phyloP scores from a whole-genome alignment of 2,329 filamentous ascomycete species.

The Trichoderma endophyticum region DNA sequence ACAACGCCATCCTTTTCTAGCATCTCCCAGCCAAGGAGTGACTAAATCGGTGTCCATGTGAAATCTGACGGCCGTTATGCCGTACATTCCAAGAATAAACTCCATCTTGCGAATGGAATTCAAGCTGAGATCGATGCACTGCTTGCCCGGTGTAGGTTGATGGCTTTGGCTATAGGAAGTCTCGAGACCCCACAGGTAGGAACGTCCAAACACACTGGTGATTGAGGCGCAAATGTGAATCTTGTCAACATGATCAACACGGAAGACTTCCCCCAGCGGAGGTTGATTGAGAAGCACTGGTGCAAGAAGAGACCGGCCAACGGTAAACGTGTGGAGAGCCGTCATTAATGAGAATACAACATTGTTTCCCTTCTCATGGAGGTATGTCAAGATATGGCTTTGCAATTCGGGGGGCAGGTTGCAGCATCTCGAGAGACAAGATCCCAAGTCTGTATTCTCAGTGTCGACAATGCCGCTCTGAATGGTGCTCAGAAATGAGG shows the following conservation, averaged over 20 bases:
- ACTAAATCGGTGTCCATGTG: not conserved
- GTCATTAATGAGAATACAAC: not conserved
- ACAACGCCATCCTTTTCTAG: not conserved
- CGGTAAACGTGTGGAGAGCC: not conserved
- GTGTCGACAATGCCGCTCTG: not conserved
- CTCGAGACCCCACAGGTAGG: not conserved
- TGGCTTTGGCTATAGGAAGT: too few species aligned
- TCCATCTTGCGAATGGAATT: not conserved
- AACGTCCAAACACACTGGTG: not conserved
- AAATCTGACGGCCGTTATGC: not conserved
- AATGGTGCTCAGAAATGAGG: not conserved
- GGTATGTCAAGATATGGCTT: not conserved
- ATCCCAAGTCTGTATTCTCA: not conserved
- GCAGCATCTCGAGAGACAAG: not conserved
- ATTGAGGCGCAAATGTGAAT: not conserved
- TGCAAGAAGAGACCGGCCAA: not conserved
- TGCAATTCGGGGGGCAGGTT: not conserved
- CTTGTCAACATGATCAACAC: not conserved
- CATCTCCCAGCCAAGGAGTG: not conserved
- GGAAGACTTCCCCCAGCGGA: accelerated
- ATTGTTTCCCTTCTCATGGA: not conserved
- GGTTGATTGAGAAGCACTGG: too few species aligned
- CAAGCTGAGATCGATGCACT: not conserved
- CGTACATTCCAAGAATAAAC: not conserved
- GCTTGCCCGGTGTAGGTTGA: not conserved